Percentiles rank a stretch among this genome's conserved stretches.
These are phyloP conservation scores for Podaxis mareebaensis DNA, from an alignment of 768 basidiomycete genomes.

Conservation along the genomic window DNA sequence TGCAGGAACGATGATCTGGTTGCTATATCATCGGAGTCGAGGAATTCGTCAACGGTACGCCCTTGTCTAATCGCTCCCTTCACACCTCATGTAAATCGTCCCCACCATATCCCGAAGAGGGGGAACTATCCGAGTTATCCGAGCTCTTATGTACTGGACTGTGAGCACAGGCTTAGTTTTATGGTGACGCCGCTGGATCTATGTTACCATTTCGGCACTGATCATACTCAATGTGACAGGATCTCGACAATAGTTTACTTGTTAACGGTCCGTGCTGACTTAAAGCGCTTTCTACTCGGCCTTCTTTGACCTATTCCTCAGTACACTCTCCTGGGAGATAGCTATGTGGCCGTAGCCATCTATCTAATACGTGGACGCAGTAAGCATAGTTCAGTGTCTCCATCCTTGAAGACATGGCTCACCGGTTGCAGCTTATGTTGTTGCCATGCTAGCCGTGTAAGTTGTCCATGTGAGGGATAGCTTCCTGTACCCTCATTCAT, in stretches of 20 bases:
- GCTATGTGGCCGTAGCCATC: neutral
- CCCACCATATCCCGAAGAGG: neutral
- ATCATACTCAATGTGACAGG: neutral
- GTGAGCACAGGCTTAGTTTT: neutral
- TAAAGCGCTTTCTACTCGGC: neutral
- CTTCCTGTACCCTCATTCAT: neutral
- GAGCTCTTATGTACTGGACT: neutral
- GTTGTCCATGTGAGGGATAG: neutral
- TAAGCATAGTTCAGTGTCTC: neutral
- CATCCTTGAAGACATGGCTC: neutral
- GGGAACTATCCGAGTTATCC: neutral
- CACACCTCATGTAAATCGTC: neutral
- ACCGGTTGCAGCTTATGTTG: neutral
- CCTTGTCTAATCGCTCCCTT: neutral
- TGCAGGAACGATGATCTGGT: conserved; percentile 7
- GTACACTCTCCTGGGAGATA: neutral
- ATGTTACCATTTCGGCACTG: neutral
- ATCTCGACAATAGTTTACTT: neutral
- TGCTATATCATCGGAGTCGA: conserved; percentile 5
- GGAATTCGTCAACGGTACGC: conserved; percentile 1
- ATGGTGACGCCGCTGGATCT: neutral
- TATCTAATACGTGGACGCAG: neutral
- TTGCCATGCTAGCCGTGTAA: neutral
- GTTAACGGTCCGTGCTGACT: neutral
- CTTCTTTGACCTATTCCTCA: neutral